Evolutionary conservation across 2,329 filamentous ascomycete species (phyloP).

Genomic region (Pseudonectria buxi): DNA sequence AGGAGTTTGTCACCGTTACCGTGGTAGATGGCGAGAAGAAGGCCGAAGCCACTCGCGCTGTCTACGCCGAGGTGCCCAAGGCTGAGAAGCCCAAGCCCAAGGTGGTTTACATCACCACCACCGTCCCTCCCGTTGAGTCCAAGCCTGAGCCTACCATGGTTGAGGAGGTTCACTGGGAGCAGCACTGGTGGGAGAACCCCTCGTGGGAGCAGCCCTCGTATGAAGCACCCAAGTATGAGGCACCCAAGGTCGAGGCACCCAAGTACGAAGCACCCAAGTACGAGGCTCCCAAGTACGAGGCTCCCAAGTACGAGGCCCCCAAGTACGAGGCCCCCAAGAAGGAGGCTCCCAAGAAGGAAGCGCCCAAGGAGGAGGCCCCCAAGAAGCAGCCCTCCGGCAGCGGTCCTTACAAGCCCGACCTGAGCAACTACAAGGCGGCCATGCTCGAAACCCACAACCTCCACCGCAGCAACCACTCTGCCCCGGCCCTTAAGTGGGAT

Average conservation of each 20-base stretch:
- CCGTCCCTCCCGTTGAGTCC: slow-evolving; percentile 3
- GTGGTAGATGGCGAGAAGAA: slow-evolving; percentile 31
- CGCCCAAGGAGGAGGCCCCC: neutral
- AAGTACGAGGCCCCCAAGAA: neutral
- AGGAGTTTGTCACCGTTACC: slow-evolving; percentile 37
- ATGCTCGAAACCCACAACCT: slow-evolving; percentile 74
- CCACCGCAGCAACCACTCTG: slow-evolving; percentile 78
- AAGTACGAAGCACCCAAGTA: neutral
- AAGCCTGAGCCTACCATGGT: slow-evolving; percentile 4
- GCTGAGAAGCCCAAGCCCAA: slow-evolving; percentile 1
- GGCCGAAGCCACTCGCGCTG: slow-evolving; percentile 14
- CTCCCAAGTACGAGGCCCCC: neutral
- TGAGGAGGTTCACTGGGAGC: neutral
- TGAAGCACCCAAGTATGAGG: neutral
- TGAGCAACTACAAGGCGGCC: slow-evolving; percentile 27
- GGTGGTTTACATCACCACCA: too few relatives aligned
- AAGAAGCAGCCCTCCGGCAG: slow-evolving; percentile 2
- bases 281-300: neutral
- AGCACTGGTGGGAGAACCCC: neutral
- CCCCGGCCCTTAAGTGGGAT: slow-evolving; percentile 59
- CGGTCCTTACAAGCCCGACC: slow-evolving; percentile 7
- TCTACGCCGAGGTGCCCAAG: slow-evolving; percentile 19
- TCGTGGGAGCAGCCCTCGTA: neutral
- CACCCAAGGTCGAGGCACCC: neutral
- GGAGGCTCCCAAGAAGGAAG: neutral